Conservation (phyloP, 306 rosid genomes). For the Castanea crenata region DNA sequence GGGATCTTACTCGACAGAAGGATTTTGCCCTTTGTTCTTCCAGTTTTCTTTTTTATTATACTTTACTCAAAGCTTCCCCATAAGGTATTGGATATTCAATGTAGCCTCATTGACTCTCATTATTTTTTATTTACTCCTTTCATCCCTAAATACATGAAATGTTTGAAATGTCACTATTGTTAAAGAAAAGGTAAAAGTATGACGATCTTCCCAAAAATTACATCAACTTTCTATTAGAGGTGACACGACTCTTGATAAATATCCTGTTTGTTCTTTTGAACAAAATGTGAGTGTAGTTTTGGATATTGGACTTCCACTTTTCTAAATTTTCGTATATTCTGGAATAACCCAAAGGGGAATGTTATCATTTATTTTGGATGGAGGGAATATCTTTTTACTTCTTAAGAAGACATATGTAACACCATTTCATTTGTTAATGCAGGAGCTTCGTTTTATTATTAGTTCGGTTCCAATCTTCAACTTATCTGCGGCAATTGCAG, state of each 20-base stretch:
- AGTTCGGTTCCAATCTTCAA: constrained; percentile 87
- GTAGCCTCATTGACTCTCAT: constrained; percentile 2
- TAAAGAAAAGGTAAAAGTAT: no score
- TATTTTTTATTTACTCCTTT: constrained; percentile 1
- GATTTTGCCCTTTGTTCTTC: constrained; percentile 54
- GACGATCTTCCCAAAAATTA: no score
- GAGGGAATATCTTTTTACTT: not conserved
- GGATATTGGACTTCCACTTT: no score
- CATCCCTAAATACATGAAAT: no score
- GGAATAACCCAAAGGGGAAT: no score
- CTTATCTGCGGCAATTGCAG: constrained; percentile 86
- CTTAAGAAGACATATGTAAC: not conserved
- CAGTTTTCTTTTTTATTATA: constrained; percentile 71
- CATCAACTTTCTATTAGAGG: no score
- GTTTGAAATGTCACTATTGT: no score
- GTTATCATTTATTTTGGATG: no score
- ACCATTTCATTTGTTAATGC: constrained; percentile 37
- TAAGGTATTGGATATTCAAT: constrained; percentile 55
- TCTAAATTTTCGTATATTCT: no score
- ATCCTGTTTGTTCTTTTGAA: no score
- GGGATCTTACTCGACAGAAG: constrained; percentile 79
- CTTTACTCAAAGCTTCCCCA: constrained; percentile 95
- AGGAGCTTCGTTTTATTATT: constrained; percentile 94
- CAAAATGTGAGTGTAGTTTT: no score
- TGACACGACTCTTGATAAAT: no score